These are phyloP conservation scores for Chaetomium tenue DNA, from an alignment of 495 filamentous ascomycete genomes.

Conservation along the genomic window DNA sequence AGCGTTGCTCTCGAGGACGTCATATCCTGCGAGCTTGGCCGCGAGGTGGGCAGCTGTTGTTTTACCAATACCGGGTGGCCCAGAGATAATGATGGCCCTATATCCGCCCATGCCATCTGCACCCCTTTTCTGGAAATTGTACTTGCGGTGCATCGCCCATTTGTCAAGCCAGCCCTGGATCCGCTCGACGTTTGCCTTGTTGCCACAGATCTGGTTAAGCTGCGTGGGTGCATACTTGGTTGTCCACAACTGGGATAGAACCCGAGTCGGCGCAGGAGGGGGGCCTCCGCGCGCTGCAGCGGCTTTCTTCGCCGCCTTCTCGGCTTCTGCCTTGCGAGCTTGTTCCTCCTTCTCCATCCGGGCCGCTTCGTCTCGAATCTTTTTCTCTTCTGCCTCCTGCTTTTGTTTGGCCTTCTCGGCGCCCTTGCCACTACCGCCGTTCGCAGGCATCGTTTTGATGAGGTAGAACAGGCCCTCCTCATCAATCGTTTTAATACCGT, in stretches of 20 bases:
- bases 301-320: slow-evolving; percentile 48
- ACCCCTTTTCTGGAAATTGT: slow-evolving; percentile 72
- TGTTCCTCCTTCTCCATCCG: slow-evolving; percentile 74
- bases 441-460: slow-evolving; percentile 77
- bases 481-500: slow-evolving; percentile 83
- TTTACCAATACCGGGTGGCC: slow-evolving; percentile 95
- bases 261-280: slow-evolving; percentile 40
- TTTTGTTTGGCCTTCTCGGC: slow-evolving; percentile 80
- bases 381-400: slow-evolving; percentile 74
- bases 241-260: slow-evolving; percentile 81
- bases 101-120: slow-evolving; percentile 75
- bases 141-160: slow-evolving; percentile 73
- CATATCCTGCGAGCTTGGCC: slow-evolving; percentile 88
- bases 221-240: slow-evolving; percentile 88
- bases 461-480: slow-evolving; percentile 89
- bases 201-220: slow-evolving; percentile 88
- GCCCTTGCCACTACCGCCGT: slow-evolving; percentile 84
- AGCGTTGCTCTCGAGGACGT: slow-evolving; percentile 91
- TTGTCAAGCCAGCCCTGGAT: slow-evolving; percentile 80
- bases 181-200: slow-evolving; percentile 86
- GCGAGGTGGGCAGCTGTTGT: slow-evolving; percentile 95
- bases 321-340: slow-evolving; percentile 50
- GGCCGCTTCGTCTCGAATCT: slow-evolving; percentile 69
- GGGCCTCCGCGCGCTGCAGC: slow-evolving; percentile 44
- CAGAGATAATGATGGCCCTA: slow-evolving; percentile 87